These are phyloP conservation scores for Zymoseptoria ardabiliae DNA, from an alignment of 2,329 filamentous ascomycete genomes.

Conservation along the genomic window DNA sequence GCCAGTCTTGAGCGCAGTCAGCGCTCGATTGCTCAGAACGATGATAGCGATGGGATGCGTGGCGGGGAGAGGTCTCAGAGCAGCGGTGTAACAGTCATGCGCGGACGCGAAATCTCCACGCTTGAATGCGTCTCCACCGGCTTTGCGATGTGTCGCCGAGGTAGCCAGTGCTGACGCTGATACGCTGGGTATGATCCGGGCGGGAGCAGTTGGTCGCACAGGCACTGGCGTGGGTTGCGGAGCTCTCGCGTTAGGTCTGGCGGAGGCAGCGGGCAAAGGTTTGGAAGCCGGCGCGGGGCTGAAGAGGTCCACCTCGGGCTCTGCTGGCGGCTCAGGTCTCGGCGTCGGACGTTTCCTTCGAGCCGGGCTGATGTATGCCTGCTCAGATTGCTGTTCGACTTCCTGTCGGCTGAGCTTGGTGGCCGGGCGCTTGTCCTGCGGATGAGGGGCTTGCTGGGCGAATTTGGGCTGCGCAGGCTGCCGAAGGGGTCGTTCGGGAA, in stretches of 20 bases:
- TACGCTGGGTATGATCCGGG: conserved; percentile 58
- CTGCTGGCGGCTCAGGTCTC: conserved; percentile 21
- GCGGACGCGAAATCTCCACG: conserved; percentile 85
- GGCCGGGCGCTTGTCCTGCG: conserved; percentile 33
- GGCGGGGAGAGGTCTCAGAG: conserved; percentile 65
- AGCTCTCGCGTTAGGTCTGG: conserved; percentile 9
- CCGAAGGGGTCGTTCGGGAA: conserved; percentile 22
- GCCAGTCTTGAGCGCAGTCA: conserved; percentile 85
- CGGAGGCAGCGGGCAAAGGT: conserved; percentile 9
- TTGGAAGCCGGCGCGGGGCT: conserved; percentile 17
- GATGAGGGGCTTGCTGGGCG: conserved; percentile 33
- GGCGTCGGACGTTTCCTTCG: conserved; percentile 63
- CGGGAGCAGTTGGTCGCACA: conserved; percentile 41
- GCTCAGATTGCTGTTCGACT: conserved; percentile 70
- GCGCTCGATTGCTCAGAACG: conserved; percentile 82
- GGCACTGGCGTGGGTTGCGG: conserved; percentile 35
- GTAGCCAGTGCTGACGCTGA: conserved; percentile 62
- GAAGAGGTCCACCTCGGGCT: conserved; percentile 31
- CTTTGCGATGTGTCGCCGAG: conserved; percentile 70
- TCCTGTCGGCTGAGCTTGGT: conserved; percentile 63
- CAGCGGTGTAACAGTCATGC: conserved; percentile 72
- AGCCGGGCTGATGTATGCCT: conserved; percentile 82
- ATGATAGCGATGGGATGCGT: conserved; percentile 79
- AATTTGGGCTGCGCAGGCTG: conserved; percentile 35
- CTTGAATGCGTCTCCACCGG: conserved; percentile 86